Evolutionary conservation across 768 basidiomycete species (phyloP), one percentile per base, ranked within the genome.

Genomic region (Naganishia kalamii): DNA sequence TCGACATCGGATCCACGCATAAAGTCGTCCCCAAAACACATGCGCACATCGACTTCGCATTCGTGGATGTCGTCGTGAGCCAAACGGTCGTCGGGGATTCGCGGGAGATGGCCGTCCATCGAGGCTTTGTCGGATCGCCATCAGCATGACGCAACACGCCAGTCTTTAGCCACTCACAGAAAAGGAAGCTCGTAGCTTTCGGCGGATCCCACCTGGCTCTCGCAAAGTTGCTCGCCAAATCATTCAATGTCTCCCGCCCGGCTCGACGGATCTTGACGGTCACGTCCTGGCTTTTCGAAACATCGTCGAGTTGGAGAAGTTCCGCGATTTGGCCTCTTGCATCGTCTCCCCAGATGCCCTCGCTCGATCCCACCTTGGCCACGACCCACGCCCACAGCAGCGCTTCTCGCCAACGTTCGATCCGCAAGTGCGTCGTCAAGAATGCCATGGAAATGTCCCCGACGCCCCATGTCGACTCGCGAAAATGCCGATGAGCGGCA

Each of bases 401-500:
- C 2, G 75, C 74, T 65, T 77, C 76, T 52, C 76, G 59, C 75
- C 75, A 76, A 35, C 76, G 63, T 63, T 77, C 76, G 11, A 77
- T 70, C 33, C 71, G 30, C 25, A 75, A 43, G 57, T 74, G 70
- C 3, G 68, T 72, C 17, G 65, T 69, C 50, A 77, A 62, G 71
- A 74, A 76, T 6, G 68, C 67, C 49, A 75, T 72, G 33, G 74
- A 71, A 12, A 76, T 66, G 67, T 77, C 76, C 15, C 65, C 65
- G 17, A 57, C 54, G 3, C 74, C 74, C 6, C 65, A 40, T 13
- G 40, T 62, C 40, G 64, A 66, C 57, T 72, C 71, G 35, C 76
- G 62, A 59, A 76, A 77, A 7, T 66, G 70, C 37, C 76, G 30
- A 4, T 70, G 74, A 1, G 75, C 51, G 1, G 75, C 69, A n/a